These are phyloP conservation scores for Fusarium globosum DNA, from an alignment of 2,329 filamentous ascomycete species.

Conservation along the genomic window DNA sequence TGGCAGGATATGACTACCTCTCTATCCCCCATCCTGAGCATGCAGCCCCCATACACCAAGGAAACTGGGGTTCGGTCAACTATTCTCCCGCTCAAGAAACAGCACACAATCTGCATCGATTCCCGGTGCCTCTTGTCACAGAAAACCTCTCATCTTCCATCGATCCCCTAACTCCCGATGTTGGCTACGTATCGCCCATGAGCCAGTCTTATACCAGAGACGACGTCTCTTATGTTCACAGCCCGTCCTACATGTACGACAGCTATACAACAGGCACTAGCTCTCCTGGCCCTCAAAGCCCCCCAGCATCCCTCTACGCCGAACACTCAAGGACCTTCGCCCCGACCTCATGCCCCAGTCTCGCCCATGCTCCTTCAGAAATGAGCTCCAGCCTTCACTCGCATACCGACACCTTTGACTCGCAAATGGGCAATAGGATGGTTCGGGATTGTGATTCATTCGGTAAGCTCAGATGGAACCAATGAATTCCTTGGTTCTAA, in stretches of 20 bases:
- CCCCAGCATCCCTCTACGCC: constrained; percentile 65
- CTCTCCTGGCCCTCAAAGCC: constrained; percentile 67
- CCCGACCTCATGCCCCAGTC: constrained; percentile 70
- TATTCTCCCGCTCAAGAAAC: constrained; percentile 57
- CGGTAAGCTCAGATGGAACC: constrained; percentile 58
- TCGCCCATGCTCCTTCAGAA: constrained; percentile 70
- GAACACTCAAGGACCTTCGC: constrained; percentile 61
- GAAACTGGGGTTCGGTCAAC: constrained; percentile 59
- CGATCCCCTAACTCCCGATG: constrained; percentile 68
- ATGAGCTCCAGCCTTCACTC: constrained; percentile 70
- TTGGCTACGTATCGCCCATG: constrained; percentile 71
- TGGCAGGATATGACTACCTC: constrained; percentile 60
- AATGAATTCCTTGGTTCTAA: constrained; percentile 53
- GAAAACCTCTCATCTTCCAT: constrained; percentile 65
- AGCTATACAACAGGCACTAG: constrained; percentile 61
- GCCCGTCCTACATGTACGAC: constrained; percentile 68
- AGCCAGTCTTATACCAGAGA: constrained; percentile 68
- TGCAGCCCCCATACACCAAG: constrained; percentile 54
- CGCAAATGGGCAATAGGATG: constrained; percentile 63
- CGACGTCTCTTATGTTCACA: constrained; percentile 66
- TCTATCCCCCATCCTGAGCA: constrained; percentile 62
- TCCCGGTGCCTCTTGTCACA: constrained; percentile 59
- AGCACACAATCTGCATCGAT: constrained; percentile 57
- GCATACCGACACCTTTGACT: constrained; percentile 68
- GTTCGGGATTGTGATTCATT: constrained; percentile 66